These are phyloP conservation scores for Neocatenulostroma microsporum DNA, from an alignment of 2,329 filamentous ascomycete genomes.

Conservation along the genomic window DNA sequence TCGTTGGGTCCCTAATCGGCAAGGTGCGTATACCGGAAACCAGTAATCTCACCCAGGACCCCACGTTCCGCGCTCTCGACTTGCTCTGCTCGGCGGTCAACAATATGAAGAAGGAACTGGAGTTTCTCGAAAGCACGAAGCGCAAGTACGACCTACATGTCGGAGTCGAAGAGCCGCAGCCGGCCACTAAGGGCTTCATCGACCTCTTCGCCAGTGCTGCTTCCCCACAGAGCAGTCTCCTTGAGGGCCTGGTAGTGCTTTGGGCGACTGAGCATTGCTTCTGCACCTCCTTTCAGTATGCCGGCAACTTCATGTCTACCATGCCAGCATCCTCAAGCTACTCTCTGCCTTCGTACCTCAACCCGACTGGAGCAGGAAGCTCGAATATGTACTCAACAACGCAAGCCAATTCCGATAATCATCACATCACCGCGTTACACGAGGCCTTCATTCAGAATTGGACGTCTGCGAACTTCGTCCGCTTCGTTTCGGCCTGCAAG, in stretches of 20 bases:
- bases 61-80: constrained; percentile 52
- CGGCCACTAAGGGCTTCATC: constrained; percentile 48
- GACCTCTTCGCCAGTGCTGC: constrained; percentile 53
- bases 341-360: constrained; percentile 26
- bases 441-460: constrained; percentile 46
- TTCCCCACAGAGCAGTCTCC: constrained; percentile 43
- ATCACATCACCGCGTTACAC: constrained; percentile 42
- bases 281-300: constrained; percentile 42
- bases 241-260: constrained; percentile 65
- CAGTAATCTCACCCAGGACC: constrained; percentile 36
- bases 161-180: constrained; percentile 35
- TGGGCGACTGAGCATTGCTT: constrained; percentile 65
- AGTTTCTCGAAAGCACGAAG: constrained; percentile 60
- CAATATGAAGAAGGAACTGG: constrained; percentile 60
- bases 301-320: constrained; percentile 34
- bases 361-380: constrained; percentile 4
- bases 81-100: constrained; percentile 57
- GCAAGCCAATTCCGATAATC: constrained; percentile 29
- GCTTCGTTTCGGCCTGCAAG: constrained; percentile 45
- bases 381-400: constrained; percentile 7
- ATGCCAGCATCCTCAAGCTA: constrained; percentile 21
- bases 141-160: constrained; percentile 52
- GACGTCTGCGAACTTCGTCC: constrained; percentile 43
- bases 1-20: constrained; percentile 56
- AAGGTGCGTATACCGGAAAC: constrained; percentile 51